These are phyloP conservation scores for Backusella tarrabulga DNA, from an alignment of 192 early-diverging fungal species.

Conservation along the genomic window DNA sequence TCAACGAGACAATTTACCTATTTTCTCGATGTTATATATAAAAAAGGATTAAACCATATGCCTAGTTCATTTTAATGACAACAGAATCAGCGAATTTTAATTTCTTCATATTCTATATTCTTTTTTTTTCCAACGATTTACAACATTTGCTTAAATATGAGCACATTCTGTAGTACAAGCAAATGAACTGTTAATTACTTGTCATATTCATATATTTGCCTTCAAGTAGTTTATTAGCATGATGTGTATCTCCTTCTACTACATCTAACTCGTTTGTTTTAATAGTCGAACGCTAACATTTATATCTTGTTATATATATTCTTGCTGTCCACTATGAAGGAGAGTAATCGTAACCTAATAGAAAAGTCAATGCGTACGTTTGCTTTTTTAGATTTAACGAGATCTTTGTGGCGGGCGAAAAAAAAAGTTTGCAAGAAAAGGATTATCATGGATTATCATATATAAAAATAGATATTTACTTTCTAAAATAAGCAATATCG, in stretches of 20 bases:
- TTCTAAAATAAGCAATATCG: background rate
- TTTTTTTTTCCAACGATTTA: background rate
- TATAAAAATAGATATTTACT: background rate
- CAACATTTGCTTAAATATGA: too few relatives aligned
- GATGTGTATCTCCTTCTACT: background rate
- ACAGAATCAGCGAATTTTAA: background rate
- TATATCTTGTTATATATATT: background rate
- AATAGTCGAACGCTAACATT: too few relatives aligned
- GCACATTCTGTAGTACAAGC: background rate
- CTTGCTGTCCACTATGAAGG: too few relatives aligned
- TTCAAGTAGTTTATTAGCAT: background rate
- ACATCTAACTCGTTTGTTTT: too few relatives aligned
- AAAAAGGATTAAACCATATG: background rate
- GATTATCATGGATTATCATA: background rate
- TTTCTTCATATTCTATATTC: background rate
- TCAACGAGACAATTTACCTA: background rate
- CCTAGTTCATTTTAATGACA: background rate
- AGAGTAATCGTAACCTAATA: too few relatives aligned
- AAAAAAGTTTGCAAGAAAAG: background rate
- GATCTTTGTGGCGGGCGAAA: background rate
- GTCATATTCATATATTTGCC: background rate
- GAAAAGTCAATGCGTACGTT: too few relatives aligned
- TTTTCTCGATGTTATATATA: background rate
- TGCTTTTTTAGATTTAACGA: background rate
- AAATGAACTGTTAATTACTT: background rate